These are phyloP conservation scores for Nakaseomyces delphensis DNA, from an alignment of 1,139 yeast genomes.

Conservation along the genomic window DNA sequence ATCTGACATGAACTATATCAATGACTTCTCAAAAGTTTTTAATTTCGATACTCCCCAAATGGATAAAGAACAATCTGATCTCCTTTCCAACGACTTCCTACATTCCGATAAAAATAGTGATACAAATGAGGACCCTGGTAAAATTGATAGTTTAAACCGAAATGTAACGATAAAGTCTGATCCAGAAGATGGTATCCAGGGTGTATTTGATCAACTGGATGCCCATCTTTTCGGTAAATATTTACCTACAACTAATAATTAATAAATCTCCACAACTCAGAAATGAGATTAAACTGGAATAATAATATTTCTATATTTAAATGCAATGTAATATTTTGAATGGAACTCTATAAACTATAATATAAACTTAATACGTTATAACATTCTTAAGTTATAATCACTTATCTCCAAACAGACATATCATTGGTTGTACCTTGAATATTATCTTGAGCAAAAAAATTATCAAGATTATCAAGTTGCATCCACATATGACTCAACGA, in stretches of 20 bases:
- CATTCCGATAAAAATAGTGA: background rate
- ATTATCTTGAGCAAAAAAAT: slow-evolving; percentile 78
- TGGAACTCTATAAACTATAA: background rate
- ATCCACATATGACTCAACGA: slow-evolving; percentile 93
- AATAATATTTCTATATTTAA: slow-evolving; percentile 2
- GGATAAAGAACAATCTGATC: background rate
- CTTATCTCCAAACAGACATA: slow-evolving; percentile 8
- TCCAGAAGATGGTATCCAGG: slow-evolving; percentile 40
- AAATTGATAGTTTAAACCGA: background rate
- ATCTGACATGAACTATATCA: background rate
- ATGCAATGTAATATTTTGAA: background rate
- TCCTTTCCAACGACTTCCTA: background rate
- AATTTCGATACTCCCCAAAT: background rate
- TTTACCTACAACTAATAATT: slow-evolving; percentile 39
- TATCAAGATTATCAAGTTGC: slow-evolving; percentile 87
- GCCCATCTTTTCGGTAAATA: slow-evolving; percentile 76
- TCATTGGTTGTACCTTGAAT: slow-evolving; percentile 17
- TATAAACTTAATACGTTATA: background rate
- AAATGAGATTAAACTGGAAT: background rate
- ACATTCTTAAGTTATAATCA: background rate
- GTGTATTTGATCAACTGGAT: slow-evolving; percentile 75
- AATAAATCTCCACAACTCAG: background rate
- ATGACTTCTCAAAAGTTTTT: background rate
- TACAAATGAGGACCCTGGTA: background rate
- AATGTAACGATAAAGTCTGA: slow-evolving; percentile 1